These are phyloP conservation scores for Ophiostoma pallidulum DNA, from an alignment of 2,329 filamentous ascomycete genomes.

Conservation along the genomic window DNA sequence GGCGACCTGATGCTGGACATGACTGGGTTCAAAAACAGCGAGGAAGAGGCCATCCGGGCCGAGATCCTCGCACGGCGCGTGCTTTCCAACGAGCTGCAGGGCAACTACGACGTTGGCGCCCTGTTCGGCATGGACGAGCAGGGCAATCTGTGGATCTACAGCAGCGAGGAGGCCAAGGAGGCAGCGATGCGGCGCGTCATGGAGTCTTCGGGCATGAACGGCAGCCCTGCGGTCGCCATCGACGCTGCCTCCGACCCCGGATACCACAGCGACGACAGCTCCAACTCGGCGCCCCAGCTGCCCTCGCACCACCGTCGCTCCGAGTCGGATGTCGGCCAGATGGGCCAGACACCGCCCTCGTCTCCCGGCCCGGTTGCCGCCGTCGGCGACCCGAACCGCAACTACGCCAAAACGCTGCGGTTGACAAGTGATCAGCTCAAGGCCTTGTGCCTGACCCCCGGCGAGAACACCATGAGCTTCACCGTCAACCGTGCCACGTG, in stretches of 20 bases:
- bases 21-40: slow-evolving; percentile 90
- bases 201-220: slow-evolving; percentile 39
- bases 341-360: slow-evolving; percentile 53
- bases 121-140: slow-evolving; percentile 92
- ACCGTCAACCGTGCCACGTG: slow-evolving; percentile 94
- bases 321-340: slow-evolving; percentile 54
- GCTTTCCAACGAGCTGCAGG: slow-evolving; percentile 83
- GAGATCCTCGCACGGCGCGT: slow-evolving; percentile 92
- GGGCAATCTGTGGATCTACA: slow-evolving; percentile 99
- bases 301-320: slow-evolving; percentile 51
- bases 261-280: slow-evolving; percentile 83
- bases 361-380: slow-evolving; percentile 54
- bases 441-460: slow-evolving; percentile 67
- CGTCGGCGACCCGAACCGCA: slow-evolving; percentile 62
- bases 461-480: slow-evolving; percentile 91
- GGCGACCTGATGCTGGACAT: slow-evolving; percentile 97
- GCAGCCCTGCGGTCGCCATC: slow-evolving; percentile 47
- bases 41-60: slow-evolving; percentile 82
- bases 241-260: slow-evolving; percentile 88
- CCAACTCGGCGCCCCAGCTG: slow-evolving; percentile 33
- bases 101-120: slow-evolving; percentile 91
- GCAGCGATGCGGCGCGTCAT: slow-evolving; percentile 63
- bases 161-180: slow-evolving; percentile 91
- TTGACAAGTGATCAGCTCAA: slow-evolving; percentile 94
- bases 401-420: slow-evolving; percentile 92